These are phyloP conservation scores for Debaryomyces maramus DNA, from an alignment of 805 yeast species.

Conservation along the genomic window DNA sequence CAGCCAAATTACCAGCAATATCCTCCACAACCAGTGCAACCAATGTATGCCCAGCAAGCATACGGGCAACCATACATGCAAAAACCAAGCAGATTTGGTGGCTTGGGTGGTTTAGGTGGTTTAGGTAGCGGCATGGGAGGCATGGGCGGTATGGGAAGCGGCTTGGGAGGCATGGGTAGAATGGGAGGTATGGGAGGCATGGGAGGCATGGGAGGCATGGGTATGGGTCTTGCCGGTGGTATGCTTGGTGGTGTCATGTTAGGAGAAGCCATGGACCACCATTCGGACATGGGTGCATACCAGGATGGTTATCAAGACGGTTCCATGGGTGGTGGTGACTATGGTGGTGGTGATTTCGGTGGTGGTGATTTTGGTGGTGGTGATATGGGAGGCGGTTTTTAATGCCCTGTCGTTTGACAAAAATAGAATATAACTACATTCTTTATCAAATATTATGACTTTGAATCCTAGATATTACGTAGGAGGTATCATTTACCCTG, in stretches of 20 bases:
- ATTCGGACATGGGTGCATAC: constrained; percentile 28
- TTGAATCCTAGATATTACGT: too few species aligned
- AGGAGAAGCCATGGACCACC: constrained; percentile 42
- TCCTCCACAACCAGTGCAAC: constrained; percentile 11
- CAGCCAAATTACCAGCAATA: constrained; percentile 12
- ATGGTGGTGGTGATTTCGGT: constrained; percentile 27
- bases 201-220: constrained; percentile 43
- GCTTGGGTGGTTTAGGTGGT: constrained; percentile 3
- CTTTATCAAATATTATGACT: too few species aligned
- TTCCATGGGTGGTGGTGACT: constrained; percentile 29
- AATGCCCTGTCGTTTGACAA: too few species aligned
- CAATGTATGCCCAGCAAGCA: constrained; percentile 32
- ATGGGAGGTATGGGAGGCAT: constrained; percentile 44
- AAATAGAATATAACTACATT: too few species aligned
- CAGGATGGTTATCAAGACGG: constrained; percentile 37
- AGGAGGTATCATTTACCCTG: too few species aligned
- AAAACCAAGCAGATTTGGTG: constrained; percentile 1
- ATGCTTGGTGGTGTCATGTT: constrained; percentile 59
- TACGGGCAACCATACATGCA: constrained; percentile 14
- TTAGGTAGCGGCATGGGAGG: not conserved
- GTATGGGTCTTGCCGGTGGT: constrained; percentile 52
- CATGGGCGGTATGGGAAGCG: constrained; percentile 49
- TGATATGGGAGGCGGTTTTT: too few species aligned
- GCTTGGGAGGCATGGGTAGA: constrained; percentile 34
- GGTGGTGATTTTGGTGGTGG: constrained; percentile 41